Evolutionary conservation across 2,329 filamentous ascomycete species (phyloP).

Genomic region (Cephalotrichum gorgonifer): DNA sequence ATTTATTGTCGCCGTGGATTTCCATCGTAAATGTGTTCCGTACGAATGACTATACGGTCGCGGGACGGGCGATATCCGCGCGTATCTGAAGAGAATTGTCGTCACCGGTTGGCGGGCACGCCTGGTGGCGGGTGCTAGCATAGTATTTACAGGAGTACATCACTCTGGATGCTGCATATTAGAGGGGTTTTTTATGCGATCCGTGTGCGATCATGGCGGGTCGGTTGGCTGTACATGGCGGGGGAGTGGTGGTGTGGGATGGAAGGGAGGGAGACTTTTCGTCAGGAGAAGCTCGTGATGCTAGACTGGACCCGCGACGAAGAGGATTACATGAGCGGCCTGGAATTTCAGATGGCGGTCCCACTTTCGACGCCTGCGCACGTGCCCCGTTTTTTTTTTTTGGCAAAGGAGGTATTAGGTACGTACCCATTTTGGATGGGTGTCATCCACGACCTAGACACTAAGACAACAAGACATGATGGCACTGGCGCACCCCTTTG

Average conservation of each 20-base stretch:
- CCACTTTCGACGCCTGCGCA: not conserved
- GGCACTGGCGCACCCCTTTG: too few species aligned
- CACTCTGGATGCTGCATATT: not conserved
- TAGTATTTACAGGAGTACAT: constrained; percentile 1
- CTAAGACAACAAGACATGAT: too few species aligned
- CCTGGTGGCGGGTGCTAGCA: constrained; percentile 3
- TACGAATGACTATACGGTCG: constrained; percentile 15
- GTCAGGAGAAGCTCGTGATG: not conserved
- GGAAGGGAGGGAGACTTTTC: not conserved
- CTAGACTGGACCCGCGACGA: not conserved
- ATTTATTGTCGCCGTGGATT: constrained; percentile 19
- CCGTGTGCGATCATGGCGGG: not conserved
- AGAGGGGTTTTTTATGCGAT: not conserved
- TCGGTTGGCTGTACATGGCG: not conserved
- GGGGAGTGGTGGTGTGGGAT: not conserved
- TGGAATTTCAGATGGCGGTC: not conserved
- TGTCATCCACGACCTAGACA: too few species aligned
- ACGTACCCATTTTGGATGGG: too few species aligned
- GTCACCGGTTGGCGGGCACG: constrained; percentile 1
- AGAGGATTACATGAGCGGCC: not conserved
- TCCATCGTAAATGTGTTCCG: constrained; percentile 31
- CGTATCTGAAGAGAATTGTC: not conserved
- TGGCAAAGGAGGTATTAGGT: too few species aligned
- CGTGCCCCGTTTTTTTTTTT: not conserved
- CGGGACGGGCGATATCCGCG: not conserved